Conservation (phyloP, 1,284 basidiomycete species). For the Heterobasidion irregulare region DNA sequence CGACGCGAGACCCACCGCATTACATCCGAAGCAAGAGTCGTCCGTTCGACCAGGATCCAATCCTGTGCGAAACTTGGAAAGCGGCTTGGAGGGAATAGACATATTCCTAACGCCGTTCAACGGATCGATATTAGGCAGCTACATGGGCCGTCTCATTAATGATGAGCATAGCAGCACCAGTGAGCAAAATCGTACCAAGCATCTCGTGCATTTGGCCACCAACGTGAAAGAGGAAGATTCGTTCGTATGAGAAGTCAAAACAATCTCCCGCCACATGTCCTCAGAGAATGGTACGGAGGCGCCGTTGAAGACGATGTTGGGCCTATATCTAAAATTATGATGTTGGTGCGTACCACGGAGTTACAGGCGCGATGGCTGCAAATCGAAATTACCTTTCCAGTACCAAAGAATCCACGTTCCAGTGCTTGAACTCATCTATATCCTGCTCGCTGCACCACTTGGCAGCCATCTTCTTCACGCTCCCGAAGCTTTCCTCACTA, state of each 20-base stretch:
- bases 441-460: conserved; percentile 20
- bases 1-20: conserved; percentile 38
- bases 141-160: background rate
- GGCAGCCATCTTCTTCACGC: conserved; percentile 33
- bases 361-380: background rate
- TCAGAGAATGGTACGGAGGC: conserved; percentile 38
- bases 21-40: conserved; percentile 57
- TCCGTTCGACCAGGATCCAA: conserved; percentile 37
- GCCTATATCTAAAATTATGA: conserved; percentile 15
- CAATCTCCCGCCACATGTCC: conserved; percentile 51
- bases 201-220: conserved; percentile 61
- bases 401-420: conserved; percentile 43
- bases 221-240: conserved; percentile 36
- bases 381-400: conserved; percentile 46
- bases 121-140: conserved; percentile 69
- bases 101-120: conserved; percentile 56
- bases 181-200: conserved; percentile 43
- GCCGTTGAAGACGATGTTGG: conserved; percentile 63
- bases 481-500: conserved; percentile 53
- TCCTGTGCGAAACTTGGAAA: conserved; percentile 59
- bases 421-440: conserved; percentile 44
- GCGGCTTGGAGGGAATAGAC: conserved; percentile 65
- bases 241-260: conserved; percentile 24
- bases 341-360: background rate
- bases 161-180: conserved; percentile 1